Evolutionary conservation across 2,329 filamentous ascomycete genomes (phyloP), one percentile per base, ranked within the genome.

Genomic region (Aspergillus neotritici): DNA sequence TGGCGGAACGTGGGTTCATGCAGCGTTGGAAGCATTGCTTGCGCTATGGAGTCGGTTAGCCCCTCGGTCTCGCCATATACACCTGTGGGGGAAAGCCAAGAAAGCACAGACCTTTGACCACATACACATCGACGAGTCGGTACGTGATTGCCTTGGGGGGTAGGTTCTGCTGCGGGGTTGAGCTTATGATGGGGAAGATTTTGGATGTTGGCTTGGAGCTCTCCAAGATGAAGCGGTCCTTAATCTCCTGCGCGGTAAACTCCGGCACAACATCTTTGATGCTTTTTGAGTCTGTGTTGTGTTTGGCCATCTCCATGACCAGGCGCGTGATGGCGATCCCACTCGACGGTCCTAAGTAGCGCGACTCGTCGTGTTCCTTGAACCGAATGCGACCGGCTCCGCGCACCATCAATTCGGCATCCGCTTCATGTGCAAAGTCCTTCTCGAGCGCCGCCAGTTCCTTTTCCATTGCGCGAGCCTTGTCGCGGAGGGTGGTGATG

Each of bases 221-320:
- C 77, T 94, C 72, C 74, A 81, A 62, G 55, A 75, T 57, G 70
- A 83, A 69, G 69, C 87, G 72, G 72, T 85, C 78, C 78, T 84
- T 75, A 71, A 85, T 74, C 62, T 81, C 71, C 73, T 80, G 69
- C 69, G 82, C 61, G 65, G 80, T 65, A 69, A 81, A 62, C 78
- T 90, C 85, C 3, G 90, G 87, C 28, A 96, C 87, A 38, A 97
- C 82, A 54, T 96, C 89, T 45, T 88, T 89, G 62, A 97, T 96
- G 52, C 84, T 88, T 65, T 89, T 87, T 4, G 88, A 85, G 58
- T 93, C 86, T 17, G 89, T 94, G 59, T 91, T 94, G 50, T 89
- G 84, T 69, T 95, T 97, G 41, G 91, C 91, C 66, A 95, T 82
- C 64, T 96, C 90, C 86, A 98, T 96, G 9, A 98, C 83, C 54